Evolutionary conservation across 2,329 filamentous ascomycete genomes (phyloP).

Genomic region (Aspergillus ochraceus): DNA sequence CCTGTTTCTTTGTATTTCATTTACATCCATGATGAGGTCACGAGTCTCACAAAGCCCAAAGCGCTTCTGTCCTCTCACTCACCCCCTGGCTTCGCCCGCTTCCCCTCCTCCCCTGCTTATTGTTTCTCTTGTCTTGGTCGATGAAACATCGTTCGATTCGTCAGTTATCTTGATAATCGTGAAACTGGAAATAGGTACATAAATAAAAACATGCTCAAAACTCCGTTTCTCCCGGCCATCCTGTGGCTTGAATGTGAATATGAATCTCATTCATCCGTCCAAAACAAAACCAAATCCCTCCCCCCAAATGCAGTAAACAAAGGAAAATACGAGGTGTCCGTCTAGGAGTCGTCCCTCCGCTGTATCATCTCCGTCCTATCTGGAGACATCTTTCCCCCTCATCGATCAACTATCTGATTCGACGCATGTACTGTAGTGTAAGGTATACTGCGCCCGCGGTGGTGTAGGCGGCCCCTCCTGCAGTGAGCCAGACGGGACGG

Average conservation of each 20-base stretch:
- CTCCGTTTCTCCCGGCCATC: neutral
- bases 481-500: constrained; percentile 34
- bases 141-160: neutral
- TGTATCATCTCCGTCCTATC: neutral
- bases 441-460: constrained; percentile 32
- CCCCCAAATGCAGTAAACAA: neutral
- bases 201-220: neutral
- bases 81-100: neutral
- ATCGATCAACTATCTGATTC: constrained; percentile 13
- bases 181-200: too few relatives aligned
- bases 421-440: constrained; percentile 32
- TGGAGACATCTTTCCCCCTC: neutral
- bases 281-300: neutral
- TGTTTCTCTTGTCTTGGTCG: neutral
- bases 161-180: neutral
- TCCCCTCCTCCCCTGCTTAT: neutral
- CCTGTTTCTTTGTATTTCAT: neutral
- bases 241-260: neutral
- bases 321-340: neutral
- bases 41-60: neutral
- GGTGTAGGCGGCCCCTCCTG: constrained; percentile 32
- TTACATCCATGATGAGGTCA: neutral
- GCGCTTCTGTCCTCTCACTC: neutral
- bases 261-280: neutral
- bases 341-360: neutral